A percentile compares a stretch with the other conserved stretches of the same genome.
These are phyloP conservation scores for Didymella arachidicola DNA, from an alignment of 2,329 filamentous ascomycete species.

Conservation along the genomic window DNA sequence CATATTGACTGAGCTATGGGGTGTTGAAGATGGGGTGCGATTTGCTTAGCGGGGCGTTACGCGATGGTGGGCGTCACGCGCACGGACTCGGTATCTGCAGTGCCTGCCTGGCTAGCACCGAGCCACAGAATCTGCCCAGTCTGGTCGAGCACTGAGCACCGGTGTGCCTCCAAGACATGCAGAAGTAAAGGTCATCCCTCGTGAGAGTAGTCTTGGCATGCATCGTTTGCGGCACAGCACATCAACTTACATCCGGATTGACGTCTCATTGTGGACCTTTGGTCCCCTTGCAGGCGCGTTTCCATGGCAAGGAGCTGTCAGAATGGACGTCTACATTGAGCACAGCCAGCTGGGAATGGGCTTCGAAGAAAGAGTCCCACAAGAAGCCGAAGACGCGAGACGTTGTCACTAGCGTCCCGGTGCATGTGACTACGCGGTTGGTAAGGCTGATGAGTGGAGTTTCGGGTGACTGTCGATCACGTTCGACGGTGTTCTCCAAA, in stretches of 20 bases:
- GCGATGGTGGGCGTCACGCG: too few relatives aligned
- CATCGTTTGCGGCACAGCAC: background rate
- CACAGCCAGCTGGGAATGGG: background rate
- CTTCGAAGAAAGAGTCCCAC: background rate
- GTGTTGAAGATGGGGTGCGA: too few relatives aligned
- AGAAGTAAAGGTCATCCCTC: background rate
- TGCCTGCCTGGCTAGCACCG: too few relatives aligned
- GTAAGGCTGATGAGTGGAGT: conserved; percentile 31
- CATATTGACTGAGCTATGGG: too few relatives aligned
- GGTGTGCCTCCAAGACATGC: background rate
- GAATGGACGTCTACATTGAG: background rate
- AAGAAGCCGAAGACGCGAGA: background rate
- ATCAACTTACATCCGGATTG: background rate
- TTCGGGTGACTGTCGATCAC: conserved; percentile 30
- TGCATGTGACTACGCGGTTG: conserved; percentile 19
- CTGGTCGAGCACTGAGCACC: background rate
- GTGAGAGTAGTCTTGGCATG: background rate
- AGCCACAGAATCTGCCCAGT: background rate
- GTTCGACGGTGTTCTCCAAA: conserved; percentile 32
- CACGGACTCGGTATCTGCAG: too few relatives aligned
- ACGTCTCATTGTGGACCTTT: background rate
- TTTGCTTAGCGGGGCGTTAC: too few relatives aligned
- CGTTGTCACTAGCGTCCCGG: conserved; percentile 11
- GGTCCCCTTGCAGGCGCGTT: background rate
- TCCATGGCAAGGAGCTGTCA: background rate